Percentiles rank a stretch among this genome's conserved stretches.
phyloP scores from a whole-genome alignment of 2,329 filamentous ascomycete genomes.

The Neofusicoccum sp. region DNA sequence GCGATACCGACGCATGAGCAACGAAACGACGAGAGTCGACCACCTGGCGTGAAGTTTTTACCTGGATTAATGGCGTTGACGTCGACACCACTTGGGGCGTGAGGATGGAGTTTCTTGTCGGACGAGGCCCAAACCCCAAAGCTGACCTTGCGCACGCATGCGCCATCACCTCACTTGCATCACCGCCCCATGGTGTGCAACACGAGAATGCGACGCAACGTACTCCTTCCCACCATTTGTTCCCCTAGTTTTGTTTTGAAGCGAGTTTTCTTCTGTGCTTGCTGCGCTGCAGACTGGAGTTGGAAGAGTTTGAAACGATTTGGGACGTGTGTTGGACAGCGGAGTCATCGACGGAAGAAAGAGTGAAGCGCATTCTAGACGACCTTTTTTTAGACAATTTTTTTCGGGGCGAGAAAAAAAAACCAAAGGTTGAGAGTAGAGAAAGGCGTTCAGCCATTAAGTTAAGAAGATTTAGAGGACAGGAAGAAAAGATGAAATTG shows the following conservation, averaged over 20 bases:
- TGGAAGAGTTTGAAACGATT: neutral
- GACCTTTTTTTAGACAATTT: neutral
- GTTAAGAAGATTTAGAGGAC: neutral
- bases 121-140: no score
- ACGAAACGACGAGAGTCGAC: neutral
- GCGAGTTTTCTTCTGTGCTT: neutral
- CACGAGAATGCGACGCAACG: no score
- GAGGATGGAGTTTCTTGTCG: no score
- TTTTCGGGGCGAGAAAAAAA: neutral
- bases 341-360: no score
- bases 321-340: neutral
- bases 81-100: neutral
- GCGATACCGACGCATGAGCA: constrained; percentile 17
- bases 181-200: no score
- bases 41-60: neutral
- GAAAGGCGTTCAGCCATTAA: neutral
- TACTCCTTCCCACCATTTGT: neutral
- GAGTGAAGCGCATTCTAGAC: neutral
- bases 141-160: no score
- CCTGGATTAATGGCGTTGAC: neutral
- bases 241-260: neutral
- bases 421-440: neutral
- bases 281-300: neutral
- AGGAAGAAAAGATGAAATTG: neutral
- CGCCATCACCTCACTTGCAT: no score